Evolutionary conservation across 176 grass and related monocot species (phyloP), one percentile per base, ranked within the genome.

Genomic region (Cenchrus purpureus): DNA sequence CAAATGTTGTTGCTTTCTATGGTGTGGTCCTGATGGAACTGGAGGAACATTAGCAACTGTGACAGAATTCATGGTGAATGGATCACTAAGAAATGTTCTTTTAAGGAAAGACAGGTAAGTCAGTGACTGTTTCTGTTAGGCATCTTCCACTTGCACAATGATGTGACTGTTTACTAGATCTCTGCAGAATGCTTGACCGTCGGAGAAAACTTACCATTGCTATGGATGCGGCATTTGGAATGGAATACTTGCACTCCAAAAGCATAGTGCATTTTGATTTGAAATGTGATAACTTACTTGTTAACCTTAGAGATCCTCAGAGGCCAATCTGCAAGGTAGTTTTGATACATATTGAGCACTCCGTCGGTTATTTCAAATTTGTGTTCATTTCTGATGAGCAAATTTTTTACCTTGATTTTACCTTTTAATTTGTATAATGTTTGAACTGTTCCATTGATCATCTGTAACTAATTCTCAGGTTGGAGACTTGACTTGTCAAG

Each of bases 261-360:
- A 95, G 91, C 85, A 99, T 99, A 81, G 97, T 99, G 19, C 97
- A 99, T 87, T 99, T 99, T 72, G 97, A 99, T 80, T 88, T 99
- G 69, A 99, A 99, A 83, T 99, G 97, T 0, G 97, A 99, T 57
- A 99, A 99, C 68, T 90, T 99, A 62, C 91, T 99, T 7, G 93
- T 99, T 74, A 99, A 99, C 79, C 78, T 99, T 81, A 90, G 93
- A 80, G 97, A 99, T 90, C 68, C 90, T 75, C 97, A 92, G 29
- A 91, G 97, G 78, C 97, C 97, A 85, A 95, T 99, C 84, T 99
- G 97, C 97, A 99, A 99, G 97, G 97, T 99, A 83, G 74, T n/a
- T 83, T 73, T 73, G 32, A 83, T 74, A 42, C 74, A 68, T 77
- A 64, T 79, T 29, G 64, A 65, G 83, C 11, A 3, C 3, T 72